A percentile compares a stretch with the other conserved stretches of the same genome.
Conservation (phyloP, 1,139 yeast genomes). For the Zygosaccharomyces sapae region DNA sequence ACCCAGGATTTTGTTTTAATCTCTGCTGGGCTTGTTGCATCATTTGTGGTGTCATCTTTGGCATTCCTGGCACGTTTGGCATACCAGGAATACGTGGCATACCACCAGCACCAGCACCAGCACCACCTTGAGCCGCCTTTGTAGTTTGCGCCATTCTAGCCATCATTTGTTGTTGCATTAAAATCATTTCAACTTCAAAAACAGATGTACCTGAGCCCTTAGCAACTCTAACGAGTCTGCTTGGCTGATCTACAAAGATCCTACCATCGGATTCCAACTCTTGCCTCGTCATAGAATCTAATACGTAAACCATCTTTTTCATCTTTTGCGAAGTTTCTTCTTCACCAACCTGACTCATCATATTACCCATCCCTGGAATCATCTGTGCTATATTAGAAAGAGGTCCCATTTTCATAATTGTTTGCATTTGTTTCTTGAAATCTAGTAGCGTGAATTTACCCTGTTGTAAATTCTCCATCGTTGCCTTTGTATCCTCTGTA, state of each 20-base stretch:
- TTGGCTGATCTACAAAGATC: constrained; percentile 74
- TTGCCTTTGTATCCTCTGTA: constrained; percentile 85
- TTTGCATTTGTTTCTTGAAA: constrained; percentile 92
- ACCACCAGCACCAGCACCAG: constrained; percentile 42
- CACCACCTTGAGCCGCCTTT: constrained; percentile 48
- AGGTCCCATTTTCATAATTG: constrained; percentile 95
- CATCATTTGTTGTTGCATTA: constrained; percentile 92
- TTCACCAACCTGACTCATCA: constrained; percentile 85
- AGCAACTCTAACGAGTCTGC: constrained; percentile 84
- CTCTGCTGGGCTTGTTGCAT: constrained; percentile 48
- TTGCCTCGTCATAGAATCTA: constrained; percentile 94
- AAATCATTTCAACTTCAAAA: constrained; percentile 87
- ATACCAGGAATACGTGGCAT: constrained; percentile 39
- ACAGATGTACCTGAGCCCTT: constrained; percentile 92
- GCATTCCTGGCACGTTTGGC: constrained; percentile 40
- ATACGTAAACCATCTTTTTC: constrained; percentile 83
- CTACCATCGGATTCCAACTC: constrained; percentile 91
- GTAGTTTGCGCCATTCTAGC: constrained; percentile 84
- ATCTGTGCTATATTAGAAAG: constrained; percentile 86
- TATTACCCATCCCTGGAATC: constrained; percentile 90
- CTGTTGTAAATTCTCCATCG: constrained; percentile 88
- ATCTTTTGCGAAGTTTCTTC: constrained; percentile 80
- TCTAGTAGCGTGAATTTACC: constrained; percentile 92
- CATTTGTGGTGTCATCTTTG: constrained; percentile 36
- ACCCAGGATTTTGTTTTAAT: constrained; percentile 60